These are phyloP conservation scores for Geosmithia putterillii DNA, from an alignment of 2,329 filamentous ascomycete species.

Conservation along the genomic window DNA sequence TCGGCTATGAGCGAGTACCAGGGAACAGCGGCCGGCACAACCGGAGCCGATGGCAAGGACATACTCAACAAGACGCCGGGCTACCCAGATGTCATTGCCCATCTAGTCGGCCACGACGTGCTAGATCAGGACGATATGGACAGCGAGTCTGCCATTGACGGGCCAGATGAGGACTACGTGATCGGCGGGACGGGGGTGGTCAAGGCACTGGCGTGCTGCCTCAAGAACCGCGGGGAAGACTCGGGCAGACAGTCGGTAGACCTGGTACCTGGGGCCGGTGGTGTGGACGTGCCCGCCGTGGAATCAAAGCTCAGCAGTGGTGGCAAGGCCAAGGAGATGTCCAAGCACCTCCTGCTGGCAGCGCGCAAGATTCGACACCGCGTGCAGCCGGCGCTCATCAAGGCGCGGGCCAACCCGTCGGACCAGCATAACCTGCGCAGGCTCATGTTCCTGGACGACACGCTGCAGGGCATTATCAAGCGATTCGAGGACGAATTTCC, in stretches of 20 bases:
- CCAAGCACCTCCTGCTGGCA: slow-evolving; percentile 74
- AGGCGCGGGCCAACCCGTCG: slow-evolving; percentile 53
- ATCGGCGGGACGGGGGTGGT: slow-evolving; percentile 92
- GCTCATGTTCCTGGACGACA: slow-evolving; percentile 80
- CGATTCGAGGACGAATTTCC: slow-evolving; percentile 96
- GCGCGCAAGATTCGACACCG: slow-evolving; percentile 79
- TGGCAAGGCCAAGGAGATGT: slow-evolving; percentile 78
- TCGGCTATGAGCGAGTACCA: slow-evolving; percentile 26
- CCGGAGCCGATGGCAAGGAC: slow-evolving; percentile 9
- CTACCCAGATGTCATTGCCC: slow-evolving; percentile 72
- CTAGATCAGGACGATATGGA: slow-evolving; percentile 33
- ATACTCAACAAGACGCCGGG: slow-evolving; percentile 13
- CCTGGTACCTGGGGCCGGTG: slow-evolving; percentile 38
- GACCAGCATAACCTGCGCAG: slow-evolving; percentile 71
- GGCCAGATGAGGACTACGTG: slow-evolving; percentile 87
- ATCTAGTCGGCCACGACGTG: slow-evolving; percentile 66
- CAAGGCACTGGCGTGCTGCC: slow-evolving; percentile 81
- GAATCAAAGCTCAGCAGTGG: slow-evolving; percentile 23
- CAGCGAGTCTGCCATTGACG: slow-evolving; percentile 53
- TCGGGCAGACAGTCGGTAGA: slow-evolving; percentile 40
- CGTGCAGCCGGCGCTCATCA: slow-evolving; percentile 70
- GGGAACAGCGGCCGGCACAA: too few species aligned
- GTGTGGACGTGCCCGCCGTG: slow-evolving; percentile 30
- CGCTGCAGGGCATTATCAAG: slow-evolving; percentile 81
- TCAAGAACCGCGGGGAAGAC: slow-evolving; percentile 63